These are phyloP conservation scores for Trichoderma pleuroti DNA, from an alignment of 2,329 filamentous ascomycete species.

Conservation along the genomic window DNA sequence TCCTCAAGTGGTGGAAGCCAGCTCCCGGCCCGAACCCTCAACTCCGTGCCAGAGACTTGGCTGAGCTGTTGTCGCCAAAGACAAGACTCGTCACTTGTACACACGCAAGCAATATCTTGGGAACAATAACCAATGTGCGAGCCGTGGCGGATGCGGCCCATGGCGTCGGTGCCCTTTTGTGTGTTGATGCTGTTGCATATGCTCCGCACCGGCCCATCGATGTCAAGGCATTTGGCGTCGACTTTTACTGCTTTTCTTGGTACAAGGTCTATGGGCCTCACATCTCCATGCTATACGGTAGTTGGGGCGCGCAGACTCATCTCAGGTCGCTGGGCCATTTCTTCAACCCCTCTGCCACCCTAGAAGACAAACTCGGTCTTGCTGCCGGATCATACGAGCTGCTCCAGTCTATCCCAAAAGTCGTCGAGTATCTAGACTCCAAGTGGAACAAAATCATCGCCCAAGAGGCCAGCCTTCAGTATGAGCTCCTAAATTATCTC, in stretches of 20 bases:
- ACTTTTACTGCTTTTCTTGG: slow-evolving; percentile 78
- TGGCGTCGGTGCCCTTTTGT: slow-evolving; percentile 53
- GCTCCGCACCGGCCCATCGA: slow-evolving; percentile 70
- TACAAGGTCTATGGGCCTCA: slow-evolving; percentile 82
- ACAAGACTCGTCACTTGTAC: slow-evolving; percentile 71
- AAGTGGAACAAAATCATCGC: slow-evolving; percentile 50
- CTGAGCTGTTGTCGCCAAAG: slow-evolving; percentile 55
- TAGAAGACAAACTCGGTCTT: slow-evolving; percentile 65
- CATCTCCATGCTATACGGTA: slow-evolving; percentile 66
- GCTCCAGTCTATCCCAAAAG: slow-evolving; percentile 56
- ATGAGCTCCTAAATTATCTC: slow-evolving; percentile 57
- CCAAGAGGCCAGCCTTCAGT: slow-evolving; percentile 61
- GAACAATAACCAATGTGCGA: slow-evolving; percentile 63
- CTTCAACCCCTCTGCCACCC: slow-evolving; percentile 59
- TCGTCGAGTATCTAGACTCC: slow-evolving; percentile 58
- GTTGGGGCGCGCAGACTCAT: slow-evolving; percentile 50
- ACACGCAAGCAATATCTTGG: slow-evolving; percentile 70
- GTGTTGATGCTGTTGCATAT: slow-evolving; percentile 73
- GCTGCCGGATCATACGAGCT: slow-evolving; percentile 70
- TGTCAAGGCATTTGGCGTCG: slow-evolving; percentile 63
- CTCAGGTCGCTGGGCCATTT: slow-evolving; percentile 60
- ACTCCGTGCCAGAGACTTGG: slow-evolving; percentile 55
- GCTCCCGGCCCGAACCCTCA: slow-evolving; percentile 50
- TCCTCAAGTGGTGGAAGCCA: slow-evolving; percentile 68
- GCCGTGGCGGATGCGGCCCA: slow-evolving; percentile 54